These are phyloP conservation scores for Apophysomyces elegans DNA, from an alignment of 371 early-diverging fungal genomes.

Conservation along the genomic window DNA sequence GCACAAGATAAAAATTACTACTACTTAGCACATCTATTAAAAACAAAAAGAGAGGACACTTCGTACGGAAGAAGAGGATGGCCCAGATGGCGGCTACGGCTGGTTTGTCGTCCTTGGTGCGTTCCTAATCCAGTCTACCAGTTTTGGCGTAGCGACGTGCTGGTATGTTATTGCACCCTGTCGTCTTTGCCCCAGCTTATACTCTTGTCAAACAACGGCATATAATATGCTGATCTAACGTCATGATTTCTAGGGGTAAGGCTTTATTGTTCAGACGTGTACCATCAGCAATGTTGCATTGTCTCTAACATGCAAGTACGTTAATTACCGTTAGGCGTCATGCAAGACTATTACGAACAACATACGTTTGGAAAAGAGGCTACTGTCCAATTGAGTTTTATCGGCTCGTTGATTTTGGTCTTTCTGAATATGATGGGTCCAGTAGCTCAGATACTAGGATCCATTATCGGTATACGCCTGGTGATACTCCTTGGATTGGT, in stretches of 20 bases:
- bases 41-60: background rate
- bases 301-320: background rate
- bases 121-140: conserved; percentile 59
- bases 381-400: conserved; percentile 38
- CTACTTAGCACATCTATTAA: too few relatives aligned
- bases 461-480: conserved; percentile 28
- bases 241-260: conserved; percentile 17
- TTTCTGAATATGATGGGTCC: conserved; percentile 37
- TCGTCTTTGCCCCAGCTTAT: background rate
- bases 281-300: background rate
- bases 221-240: background rate
- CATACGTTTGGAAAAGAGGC: conserved; percentile 26
- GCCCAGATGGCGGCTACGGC: conserved; percentile 56
- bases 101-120: conserved; percentile 65
- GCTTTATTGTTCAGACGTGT: conserved; percentile 12
- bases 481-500: conserved; percentile 31
- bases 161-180: conserved; percentile 30
- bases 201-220: too few relatives aligned
- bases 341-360: conserved; percentile 33
- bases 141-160: conserved; percentile 50
- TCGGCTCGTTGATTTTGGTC: conserved; percentile 39
- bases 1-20: too few relatives aligned
- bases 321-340: conserved; percentile 21
- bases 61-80: conserved; percentile 11
- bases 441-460: conserved; percentile 29